Conservation (phyloP, 305 asterid genomes). For the Ajuga reptans region DNA sequence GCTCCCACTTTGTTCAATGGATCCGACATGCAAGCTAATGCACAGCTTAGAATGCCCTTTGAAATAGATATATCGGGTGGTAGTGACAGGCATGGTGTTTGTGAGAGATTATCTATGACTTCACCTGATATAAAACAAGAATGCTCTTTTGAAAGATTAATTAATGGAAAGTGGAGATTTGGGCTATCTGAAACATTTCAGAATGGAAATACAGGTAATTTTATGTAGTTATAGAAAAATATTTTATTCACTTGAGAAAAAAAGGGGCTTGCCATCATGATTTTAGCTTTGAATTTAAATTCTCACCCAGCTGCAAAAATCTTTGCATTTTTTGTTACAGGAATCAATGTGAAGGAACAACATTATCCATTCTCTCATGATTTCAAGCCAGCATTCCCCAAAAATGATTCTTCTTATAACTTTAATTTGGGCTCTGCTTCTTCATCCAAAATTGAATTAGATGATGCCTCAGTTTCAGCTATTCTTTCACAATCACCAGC, state of each 20-base stretch:
- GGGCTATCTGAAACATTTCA: slow-evolving; percentile 36
- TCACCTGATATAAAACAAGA: slow-evolving; percentile 42
- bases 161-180: slow-evolving; percentile 43
- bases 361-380: slow-evolving; percentile 31
- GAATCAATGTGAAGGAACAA: slow-evolving; percentile 41
- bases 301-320: slow-evolving; percentile 5
- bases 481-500: slow-evolving; percentile 26
- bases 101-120: slow-evolving; percentile 40
- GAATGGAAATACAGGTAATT: slow-evolving; percentile 54
- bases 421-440: slow-evolving; percentile 31
- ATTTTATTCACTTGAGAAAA: no score
- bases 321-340: slow-evolving; percentile 36
- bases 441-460: slow-evolving; percentile 39
- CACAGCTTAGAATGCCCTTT: slow-evolving; percentile 41
- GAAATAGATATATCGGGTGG: slow-evolving; percentile 44
- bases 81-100: slow-evolving; percentile 28
- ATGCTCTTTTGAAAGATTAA: slow-evolving; percentile 38
- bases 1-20: slow-evolving; percentile 58
- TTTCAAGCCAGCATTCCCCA: slow-evolving; percentile 33
- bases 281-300: neutral
- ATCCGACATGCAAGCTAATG: slow-evolving; percentile 41
- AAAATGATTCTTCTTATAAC: slow-evolving; percentile 37
- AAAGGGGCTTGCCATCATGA: neutral
- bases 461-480: slow-evolving; percentile 36
- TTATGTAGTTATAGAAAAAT: neutral